Evolutionary conservation across 129 eudicot species (phyloP).

Genomic region (Tanacetum coccineum): DNA sequence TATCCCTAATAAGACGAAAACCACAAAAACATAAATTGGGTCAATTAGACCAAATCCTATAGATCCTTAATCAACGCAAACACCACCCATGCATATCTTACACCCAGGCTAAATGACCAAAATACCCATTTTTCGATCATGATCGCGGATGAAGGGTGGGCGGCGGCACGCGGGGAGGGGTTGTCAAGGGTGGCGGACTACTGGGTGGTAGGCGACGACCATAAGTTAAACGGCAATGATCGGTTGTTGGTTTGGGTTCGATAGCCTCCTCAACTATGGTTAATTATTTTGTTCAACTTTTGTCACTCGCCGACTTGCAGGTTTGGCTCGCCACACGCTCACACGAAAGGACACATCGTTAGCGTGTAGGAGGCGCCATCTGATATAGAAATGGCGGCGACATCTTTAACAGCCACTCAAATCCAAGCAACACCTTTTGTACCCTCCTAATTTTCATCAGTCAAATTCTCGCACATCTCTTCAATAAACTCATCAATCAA

Average conservation of each 20-base stretch:
- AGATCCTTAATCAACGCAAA: slow-evolving; percentile 28
- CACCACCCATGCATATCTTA: slow-evolving; percentile 10
- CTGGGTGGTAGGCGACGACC: slow-evolving; percentile 40
- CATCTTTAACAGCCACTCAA: slow-evolving; percentile 69
- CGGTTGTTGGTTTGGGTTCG: slow-evolving; percentile 33
- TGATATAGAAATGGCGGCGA: slow-evolving; percentile 96
- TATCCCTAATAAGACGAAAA: slow-evolving; percentile 26
- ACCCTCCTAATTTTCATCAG: slow-evolving; percentile 88
- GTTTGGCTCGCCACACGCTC: slow-evolving; percentile 80
- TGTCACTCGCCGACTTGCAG: slow-evolving; percentile 24
- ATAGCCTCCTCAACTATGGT: slow-evolving; percentile 2
- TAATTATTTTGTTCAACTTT: slow-evolving; percentile 25
- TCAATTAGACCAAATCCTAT: slow-evolving; percentile 23
- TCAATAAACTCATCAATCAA: slow-evolving; percentile 87
- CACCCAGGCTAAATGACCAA: slow-evolving; percentile 7
- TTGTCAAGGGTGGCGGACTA: too few relatives aligned
- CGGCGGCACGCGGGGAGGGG: too few relatives aligned
- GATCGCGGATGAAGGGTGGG: slow-evolving; percentile 44
- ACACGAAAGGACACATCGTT: slow-evolving; percentile 96
- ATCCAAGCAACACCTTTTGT: slow-evolving; percentile 83
- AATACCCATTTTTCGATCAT: slow-evolving; percentile 20
- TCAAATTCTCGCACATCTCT: slow-evolving; percentile 81
- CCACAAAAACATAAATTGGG: slow-evolving; percentile 24
- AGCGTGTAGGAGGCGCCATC: slow-evolving; percentile 93
- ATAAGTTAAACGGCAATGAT: slow-evolving; percentile 51